Base-by-base conservation (phyloP, 1,284 basidiomycete genomes). In the Austropuccinia psidii region DNA sequence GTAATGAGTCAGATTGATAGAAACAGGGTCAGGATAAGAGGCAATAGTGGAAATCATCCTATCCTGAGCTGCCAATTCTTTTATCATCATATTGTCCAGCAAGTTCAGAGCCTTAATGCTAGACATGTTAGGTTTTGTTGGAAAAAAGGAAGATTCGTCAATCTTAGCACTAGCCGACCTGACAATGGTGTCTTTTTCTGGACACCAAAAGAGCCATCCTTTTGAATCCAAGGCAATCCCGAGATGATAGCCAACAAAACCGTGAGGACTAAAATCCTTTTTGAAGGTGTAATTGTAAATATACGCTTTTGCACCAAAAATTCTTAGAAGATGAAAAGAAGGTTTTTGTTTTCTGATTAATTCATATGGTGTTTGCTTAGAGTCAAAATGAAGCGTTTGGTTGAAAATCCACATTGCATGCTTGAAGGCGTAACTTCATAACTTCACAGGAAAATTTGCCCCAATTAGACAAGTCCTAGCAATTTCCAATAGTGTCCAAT, bases 141-240 rank as follows among this genome's bases (percentile, higher is more conserved):
- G n/a, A n/a, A n/a, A n/a, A n/a, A n/a, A n/a, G n/a, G n/a, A n/a
- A n/a, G n/a, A n/a, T n/a, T n/a, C n/a, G n/a, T n/a, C n/a, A n/a
- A n/a, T n/a, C n/a, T n/a, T n/a, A n/a, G n/a, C n/a, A n/a, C n/a
- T n/a, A n/a, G n/a, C n/a, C n/a, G n/a, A n/a, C n/a, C n/a, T n/a
- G n/a, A n/a, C n/a, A n/a, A n/a, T n/a, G n/a, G n/a, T n/a, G n/a
- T n/a, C n/a, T n/a, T n/a, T n/a, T 0, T 39, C 37, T 11, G 49
- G 49, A n/a, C 54, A 17, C 64, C 64, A 66, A 2, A 66, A 24
- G n/a, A 66, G 2, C 64, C 64, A 66, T 1, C 64, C 49, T 13
- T 54, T 43, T 19, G n/a, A 66, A 6, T 5, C 31, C 9, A 49
- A 43, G 31, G 35, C 39, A 4, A 66, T 17, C 6, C 64, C 64